Percentiles rank a stretch among this genome's conserved stretches.
Conservation (phyloP, 768 basidiomycete species). For the Tylopilus sp. region DNA sequence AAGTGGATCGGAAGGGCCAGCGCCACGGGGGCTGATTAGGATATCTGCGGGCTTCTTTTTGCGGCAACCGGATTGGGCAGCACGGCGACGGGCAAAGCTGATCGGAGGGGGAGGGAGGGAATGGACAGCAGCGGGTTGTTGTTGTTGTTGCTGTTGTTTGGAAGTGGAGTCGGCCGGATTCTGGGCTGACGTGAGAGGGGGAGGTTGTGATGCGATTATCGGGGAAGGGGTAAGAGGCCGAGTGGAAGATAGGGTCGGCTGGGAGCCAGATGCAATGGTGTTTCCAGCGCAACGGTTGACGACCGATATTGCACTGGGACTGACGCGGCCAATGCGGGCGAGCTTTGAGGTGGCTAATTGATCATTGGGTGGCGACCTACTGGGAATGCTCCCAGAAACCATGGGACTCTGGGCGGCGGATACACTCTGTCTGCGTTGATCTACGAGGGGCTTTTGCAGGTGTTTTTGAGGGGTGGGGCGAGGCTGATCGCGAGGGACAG, state of each 20-base stretch:
- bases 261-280: slow-evolving; percentile 21
- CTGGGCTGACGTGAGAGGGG: slow-evolving; percentile 14
- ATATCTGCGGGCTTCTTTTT: slow-evolving; percentile 79
- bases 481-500: slow-evolving; percentile 35
- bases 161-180: slow-evolving; percentile 17
- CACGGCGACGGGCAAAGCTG: slow-evolving; percentile 74
- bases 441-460: slow-evolving; percentile 67
- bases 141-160: slow-evolving; percentile 26
- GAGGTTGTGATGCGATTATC: slow-evolving; percentile 23
- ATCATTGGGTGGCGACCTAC: slow-evolving; percentile 21
- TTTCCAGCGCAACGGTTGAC: slow-evolving; percentile 27
- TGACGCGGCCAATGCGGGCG: slow-evolving; percentile 35
- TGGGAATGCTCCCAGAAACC: slow-evolving; percentile 23
- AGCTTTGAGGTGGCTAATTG: slow-evolving; percentile 29
- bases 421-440: slow-evolving; percentile 63
- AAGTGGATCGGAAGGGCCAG: slow-evolving; percentile 48
- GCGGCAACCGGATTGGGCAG: slow-evolving; percentile 54
- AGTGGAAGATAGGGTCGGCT: slow-evolving; percentile 20
- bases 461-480: slow-evolving; percentile 63
- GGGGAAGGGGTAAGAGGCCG: slow-evolving; percentile 24
- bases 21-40: slow-evolving; percentile 67
- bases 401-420: slow-evolving; percentile 25
- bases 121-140: slow-evolving; percentile 20
- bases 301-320: slow-evolving; percentile 31
- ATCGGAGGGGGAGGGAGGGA: slow-evolving; percentile 68